Conservation (phyloP, 169 alveolate species). For the Plasmodium sp. region DNA sequence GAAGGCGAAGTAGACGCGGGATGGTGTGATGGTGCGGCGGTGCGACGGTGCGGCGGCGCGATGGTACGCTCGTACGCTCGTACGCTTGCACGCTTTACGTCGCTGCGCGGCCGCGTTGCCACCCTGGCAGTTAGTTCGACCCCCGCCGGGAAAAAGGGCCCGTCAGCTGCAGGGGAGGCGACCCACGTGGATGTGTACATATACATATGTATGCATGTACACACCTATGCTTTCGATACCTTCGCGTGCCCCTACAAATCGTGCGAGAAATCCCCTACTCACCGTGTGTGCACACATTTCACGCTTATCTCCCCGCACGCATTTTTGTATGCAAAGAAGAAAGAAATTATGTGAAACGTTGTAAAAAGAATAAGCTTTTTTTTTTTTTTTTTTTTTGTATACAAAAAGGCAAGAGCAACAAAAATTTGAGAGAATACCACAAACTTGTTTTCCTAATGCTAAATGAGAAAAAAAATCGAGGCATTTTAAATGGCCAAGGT, state of each 20-base stretch:
- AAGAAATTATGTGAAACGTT: background rate
- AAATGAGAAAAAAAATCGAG: background rate
- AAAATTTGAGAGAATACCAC: background rate
- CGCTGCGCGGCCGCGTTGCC: background rate
- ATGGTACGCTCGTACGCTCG: background rate
- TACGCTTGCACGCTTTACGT: too few relatives aligned
- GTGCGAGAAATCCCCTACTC: background rate
- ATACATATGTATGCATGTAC: background rate
- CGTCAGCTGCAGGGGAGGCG: background rate
- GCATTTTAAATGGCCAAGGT: background rate
- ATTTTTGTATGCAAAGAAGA: background rate
- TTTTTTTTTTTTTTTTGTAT: background rate
- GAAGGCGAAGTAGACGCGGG: slow-evolving; percentile 83
- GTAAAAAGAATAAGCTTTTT: background rate
- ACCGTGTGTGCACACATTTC: background rate
- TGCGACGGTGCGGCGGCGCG: too few relatives aligned
- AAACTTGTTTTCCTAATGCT: background rate
- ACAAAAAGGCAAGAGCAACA: background rate
- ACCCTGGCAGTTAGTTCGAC: background rate
- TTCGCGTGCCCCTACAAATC: background rate
- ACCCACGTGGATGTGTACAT: background rate
- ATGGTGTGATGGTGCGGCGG: too few relatives aligned
- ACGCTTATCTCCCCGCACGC: background rate
- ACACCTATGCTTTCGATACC: background rate
- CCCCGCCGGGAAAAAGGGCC: background rate